phyloP scores from a whole-genome alignment of 208 protist genomes.

The Crithidia mellificae region DNA sequence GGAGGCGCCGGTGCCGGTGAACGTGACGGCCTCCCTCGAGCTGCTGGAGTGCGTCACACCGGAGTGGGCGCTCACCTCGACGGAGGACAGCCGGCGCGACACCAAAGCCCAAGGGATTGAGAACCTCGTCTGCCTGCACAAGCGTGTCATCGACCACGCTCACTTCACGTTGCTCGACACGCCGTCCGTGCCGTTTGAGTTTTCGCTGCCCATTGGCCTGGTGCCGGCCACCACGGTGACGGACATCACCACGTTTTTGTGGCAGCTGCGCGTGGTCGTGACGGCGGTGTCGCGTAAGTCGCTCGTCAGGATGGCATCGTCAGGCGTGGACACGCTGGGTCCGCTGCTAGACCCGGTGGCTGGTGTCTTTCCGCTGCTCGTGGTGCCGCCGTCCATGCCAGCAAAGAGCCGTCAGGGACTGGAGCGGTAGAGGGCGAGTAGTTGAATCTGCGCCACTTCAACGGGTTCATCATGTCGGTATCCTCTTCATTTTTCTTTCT shows the following conservation, averaged over 20 bases:
- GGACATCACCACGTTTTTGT: conserved; percentile 33
- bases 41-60: conserved; percentile 31
- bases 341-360: conserved; percentile 25
- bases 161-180: conserved; percentile 29
- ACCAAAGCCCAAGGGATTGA: conserved; percentile 24
- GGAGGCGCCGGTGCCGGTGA: conserved; percentile 23
- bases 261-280: conserved; percentile 31
- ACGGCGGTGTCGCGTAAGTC: conserved; percentile 25
- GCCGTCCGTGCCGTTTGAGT: conserved; percentile 30
- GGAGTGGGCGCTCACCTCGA: conserved; percentile 22
- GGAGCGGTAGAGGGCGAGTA: conserved; percentile 4
- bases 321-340: conserved; percentile 17
- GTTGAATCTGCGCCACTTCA: not conserved
- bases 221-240: conserved; percentile 29
- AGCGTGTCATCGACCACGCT: conserved; percentile 23
- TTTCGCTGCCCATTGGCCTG: conserved; percentile 23
- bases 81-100: conserved; percentile 14
- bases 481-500: too few relatives aligned
- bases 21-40: conserved; percentile 23
- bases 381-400: conserved; percentile 22
- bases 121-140: conserved; percentile 29
- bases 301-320: conserved; percentile 6
- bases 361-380: conserved; percentile 27
- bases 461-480: too few relatives aligned
- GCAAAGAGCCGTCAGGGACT: conserved; percentile 20